phyloP scores from a whole-genome alignment of 1,284 basidiomycete genomes.

The Leccinum fuscescens region DNA sequence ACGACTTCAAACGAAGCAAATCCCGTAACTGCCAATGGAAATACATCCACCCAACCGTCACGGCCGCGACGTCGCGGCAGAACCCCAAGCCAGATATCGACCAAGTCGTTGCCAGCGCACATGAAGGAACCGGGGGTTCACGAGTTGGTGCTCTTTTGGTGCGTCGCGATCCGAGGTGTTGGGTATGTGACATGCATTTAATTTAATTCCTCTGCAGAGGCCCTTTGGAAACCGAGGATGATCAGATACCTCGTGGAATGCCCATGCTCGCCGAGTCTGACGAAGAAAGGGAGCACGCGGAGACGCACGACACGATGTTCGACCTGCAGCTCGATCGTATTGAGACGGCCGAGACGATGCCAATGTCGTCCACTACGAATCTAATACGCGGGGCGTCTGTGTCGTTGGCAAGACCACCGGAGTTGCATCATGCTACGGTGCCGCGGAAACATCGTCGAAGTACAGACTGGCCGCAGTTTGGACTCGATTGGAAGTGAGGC shows the following conservation, averaged over 20 bases:
- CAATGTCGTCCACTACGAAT: constrained; percentile 23
- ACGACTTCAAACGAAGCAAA: not conserved
- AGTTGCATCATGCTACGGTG: constrained; percentile 11
- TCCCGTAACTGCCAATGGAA: not conserved
- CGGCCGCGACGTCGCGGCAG: constrained; percentile 47
- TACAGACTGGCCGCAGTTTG: constrained; percentile 18
- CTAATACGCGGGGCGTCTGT: constrained; percentile 17
- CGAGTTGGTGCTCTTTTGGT: constrained; percentile 74
- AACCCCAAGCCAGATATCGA: constrained; percentile 66
- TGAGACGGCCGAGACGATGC: constrained; percentile 26
- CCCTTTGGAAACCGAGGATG: constrained; percentile 36
- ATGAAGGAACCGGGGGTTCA: constrained; percentile 78
- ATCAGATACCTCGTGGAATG: constrained; percentile 29
- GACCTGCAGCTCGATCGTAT: constrained; percentile 20
- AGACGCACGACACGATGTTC: constrained; percentile 12
- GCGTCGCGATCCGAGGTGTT: constrained; percentile 11
- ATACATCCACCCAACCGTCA: not conserved
- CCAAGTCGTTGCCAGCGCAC: constrained; percentile 68
- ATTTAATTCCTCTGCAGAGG: constrained; percentile 31
- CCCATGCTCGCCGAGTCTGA: constrained; percentile 34
- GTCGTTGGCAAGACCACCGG: constrained; percentile 17
- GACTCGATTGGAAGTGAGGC: constrained; percentile 24
- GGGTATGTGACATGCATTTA: not conserved
- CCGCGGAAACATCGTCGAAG: constrained; percentile 10
- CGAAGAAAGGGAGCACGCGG: constrained; percentile 20